Conservation (phyloP, 306 rosid species). For the Lathyrus tuberosus region DNA sequence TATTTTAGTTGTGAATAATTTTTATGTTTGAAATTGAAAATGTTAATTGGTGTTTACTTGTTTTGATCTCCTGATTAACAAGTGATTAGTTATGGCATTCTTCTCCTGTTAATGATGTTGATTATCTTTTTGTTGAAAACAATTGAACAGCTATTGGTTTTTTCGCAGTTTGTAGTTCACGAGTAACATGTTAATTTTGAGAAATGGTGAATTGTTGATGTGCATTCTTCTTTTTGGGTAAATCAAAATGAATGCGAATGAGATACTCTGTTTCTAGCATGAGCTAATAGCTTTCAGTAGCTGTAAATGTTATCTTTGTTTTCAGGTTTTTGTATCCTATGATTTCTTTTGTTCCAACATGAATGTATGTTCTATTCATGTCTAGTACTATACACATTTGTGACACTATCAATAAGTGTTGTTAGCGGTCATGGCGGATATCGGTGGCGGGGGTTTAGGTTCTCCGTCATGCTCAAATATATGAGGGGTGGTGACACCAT, state of each 20-base stretch:
- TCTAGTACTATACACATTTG: too few relatives aligned
- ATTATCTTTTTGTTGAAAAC: neutral
- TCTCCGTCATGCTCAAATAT: too few relatives aligned
- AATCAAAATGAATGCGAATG: constrained; percentile 19
- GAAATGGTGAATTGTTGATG: constrained; percentile 18
- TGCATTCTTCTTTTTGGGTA: neutral
- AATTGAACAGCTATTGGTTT: constrained; percentile 1
- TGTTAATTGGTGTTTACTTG: neutral
- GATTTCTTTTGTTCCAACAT: constrained; percentile 24
- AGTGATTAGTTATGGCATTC: neutral
- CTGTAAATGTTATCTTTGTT: constrained; percentile 10
- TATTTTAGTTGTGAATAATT: neutral
- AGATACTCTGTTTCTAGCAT: constrained; percentile 1
- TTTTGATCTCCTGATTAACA: constrained; percentile 8
- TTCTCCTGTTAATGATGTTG: neutral
- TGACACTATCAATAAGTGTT: too few relatives aligned
- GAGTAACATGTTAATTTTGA: neutral
- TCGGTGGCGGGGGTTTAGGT: too few relatives aligned
- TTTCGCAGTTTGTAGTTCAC: neutral
- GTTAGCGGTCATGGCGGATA: too few relatives aligned
- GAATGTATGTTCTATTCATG: neutral
- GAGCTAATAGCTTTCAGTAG: neutral
- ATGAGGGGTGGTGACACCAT: too few relatives aligned
- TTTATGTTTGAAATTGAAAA: constrained; percentile 1
- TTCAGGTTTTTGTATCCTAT: neutral